Base-by-base conservation (phyloP, 371 early-diverging fungal genomes). In the Conidiobolus incongruus region DNA sequence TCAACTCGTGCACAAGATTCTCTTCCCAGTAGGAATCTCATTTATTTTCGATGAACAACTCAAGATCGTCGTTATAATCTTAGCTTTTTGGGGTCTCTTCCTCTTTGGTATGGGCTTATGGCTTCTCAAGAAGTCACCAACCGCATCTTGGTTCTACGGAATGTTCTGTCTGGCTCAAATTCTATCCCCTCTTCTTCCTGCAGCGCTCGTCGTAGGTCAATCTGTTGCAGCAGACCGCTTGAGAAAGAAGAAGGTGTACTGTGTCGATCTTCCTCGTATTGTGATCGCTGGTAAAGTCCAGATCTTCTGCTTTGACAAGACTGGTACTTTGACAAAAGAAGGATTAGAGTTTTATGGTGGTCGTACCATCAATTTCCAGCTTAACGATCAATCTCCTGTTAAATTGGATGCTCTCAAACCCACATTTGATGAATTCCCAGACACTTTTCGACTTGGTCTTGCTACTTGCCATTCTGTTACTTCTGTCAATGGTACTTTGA, bases 231-330 rank as follows among this genome's bases (percentile, higher is more conserved):
- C 80, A n/a, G 51, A 66, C 59, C 54, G 86, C 52, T 55, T 82
- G 30, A 53, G 59, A 20, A 56, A 55, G 35, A 64, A 65, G 47
- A 58, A 68, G 11, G 69, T 82, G 4, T 68, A 63, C 35, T 80
- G 79, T 45, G 75, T 81, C 15, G 83, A 82, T 47, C 60, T 77
- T 23, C 64, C 67, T 29, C 62, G 92, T 31, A 82, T 91, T 48
- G 71, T 81, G 45, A 59, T 60, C 34, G 58, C 66, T 21, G 52
- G 55, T 46, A 46, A 46, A 20, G 59, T 92, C 32, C 83, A 90
- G 61, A 71, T 94, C 24, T 86, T 90, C 50, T 90, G 88, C 53
- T 94, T 87, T 62, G 83, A 83, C 60, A 83, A 83, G 56, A 83
- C 83, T 0, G 83, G 83, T 11, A 83, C 83, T 0, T 41, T 83